Evolutionary conservation across 352 stramenopile species (phyloP), one percentile per base, ranked within the genome.

Genomic region (Chrysophaeum taylorii): DNA sequence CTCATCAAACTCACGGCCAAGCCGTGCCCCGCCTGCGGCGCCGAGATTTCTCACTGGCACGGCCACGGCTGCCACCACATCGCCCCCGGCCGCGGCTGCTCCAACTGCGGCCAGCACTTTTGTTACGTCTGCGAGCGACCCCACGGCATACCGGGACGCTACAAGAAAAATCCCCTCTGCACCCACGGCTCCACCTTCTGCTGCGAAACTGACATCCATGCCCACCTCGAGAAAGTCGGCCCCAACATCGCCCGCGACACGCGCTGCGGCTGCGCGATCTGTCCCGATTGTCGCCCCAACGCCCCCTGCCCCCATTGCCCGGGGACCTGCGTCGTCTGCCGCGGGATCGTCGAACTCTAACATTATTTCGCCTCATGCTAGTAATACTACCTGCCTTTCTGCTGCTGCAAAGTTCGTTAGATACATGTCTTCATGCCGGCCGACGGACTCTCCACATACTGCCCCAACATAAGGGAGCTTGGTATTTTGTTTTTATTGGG

Each of bases 61-160:
- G 62, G 62, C 31, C 62, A 69, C 39, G 62, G 23, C 5, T 69
- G 62, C 42, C 62, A 69, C 42, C 62, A 69, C 62, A 69, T 69
- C 62, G 57, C 35, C 16, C 62, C 62, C 5, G 62, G 62, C 42
- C 23, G 14, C 12, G 62, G 62, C 29, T 69, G 62, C 42, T 31
- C 31, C 23, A 41, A 43, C 29, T 69, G 62, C 42, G 31, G 39
- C 62, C 15, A 12, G 12, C 62, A 69, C 62, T 69, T 69, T 25
- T 69, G 62, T 37, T 69, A 60, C 39, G 36, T 12, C 25, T 69
- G 62, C 62, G 25, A 57, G 14, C 38, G 29, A n/a, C 38, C 23
- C 27, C 14, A 29, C 42, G 53, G 53, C 53, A 27, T n/a, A n/a
- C n/a, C n/a, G n/a, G n/a, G n/a, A n/a, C n/a, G n/a, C n/a, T n/a